A percentile compares a stretch with the other conserved stretches of the same genome.
Conservation (phyloP, 192 early-diverging fungal genomes). For the Rhizoclosmatium globosum region DNA sequence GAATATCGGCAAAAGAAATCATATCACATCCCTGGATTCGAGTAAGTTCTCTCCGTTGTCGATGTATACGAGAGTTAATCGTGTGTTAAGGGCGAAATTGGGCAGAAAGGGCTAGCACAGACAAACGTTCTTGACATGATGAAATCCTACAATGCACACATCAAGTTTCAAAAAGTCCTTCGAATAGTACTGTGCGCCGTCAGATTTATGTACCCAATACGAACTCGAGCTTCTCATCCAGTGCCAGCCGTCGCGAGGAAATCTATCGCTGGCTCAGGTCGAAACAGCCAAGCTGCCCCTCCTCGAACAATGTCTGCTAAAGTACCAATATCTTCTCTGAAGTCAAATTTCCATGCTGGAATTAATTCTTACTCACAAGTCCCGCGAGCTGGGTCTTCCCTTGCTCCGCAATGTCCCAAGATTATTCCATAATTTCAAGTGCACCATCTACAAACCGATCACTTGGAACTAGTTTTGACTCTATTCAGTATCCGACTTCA, state of each 20-base stretch:
- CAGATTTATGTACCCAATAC: conserved; percentile 37
- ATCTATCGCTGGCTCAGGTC: background rate
- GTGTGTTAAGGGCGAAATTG: background rate
- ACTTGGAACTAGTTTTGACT: background rate
- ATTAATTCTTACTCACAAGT: conserved; percentile 26
- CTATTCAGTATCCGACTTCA: background rate
- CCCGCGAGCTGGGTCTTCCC: conserved; percentile 50
- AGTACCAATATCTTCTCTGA: conserved; percentile 1
- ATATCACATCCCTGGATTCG: conserved; percentile 57
- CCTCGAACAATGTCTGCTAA: background rate
- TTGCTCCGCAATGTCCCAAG: background rate
- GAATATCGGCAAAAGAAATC: conserved; percentile 60
- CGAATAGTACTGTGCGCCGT: conserved; percentile 38
- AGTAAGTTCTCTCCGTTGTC: conserved; percentile 25
- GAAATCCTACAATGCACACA: conserved; percentile 54
- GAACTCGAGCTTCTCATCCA: background rate
- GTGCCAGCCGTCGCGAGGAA: background rate
- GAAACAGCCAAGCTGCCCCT: conserved; percentile 7
- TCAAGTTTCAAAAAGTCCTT: conserved; percentile 39
- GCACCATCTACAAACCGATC: conserved; percentile 40
- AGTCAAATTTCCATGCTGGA: background rate
- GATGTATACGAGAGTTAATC: background rate
- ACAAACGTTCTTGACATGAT: conserved; percentile 56
- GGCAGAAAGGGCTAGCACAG: conserved; percentile 12
- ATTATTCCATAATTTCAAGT: conserved; percentile 28